Conservation (phyloP, 1,139 yeast species). For the Suzukiozyma palmioleophila region DNA sequence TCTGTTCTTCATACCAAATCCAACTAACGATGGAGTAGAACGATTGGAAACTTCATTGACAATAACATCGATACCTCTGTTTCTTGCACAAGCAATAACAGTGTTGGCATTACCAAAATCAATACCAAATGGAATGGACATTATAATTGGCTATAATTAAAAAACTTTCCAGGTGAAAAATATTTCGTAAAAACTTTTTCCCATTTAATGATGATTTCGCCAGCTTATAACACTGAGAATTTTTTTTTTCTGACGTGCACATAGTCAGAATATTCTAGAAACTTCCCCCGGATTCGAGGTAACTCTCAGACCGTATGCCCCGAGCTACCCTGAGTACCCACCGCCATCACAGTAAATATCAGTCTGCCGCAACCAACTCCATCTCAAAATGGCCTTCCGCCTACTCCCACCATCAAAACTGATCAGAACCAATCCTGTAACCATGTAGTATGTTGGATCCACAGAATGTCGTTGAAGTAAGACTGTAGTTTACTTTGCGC, state of each 20-base stretch:
- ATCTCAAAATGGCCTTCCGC: too few species aligned
- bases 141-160: constrained; percentile 8
- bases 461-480: too few species aligned
- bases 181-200: too few species aligned
- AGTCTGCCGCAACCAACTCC: too few species aligned
- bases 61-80: constrained; percentile 96
- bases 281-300: not conserved
- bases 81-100: constrained; percentile 95
- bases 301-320: not conserved
- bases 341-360: too few species aligned
- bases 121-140: constrained; percentile 89
- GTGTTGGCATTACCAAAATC: constrained; percentile 96
- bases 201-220: not conserved
- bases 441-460: too few species aligned
- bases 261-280: not conserved
- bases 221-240: not conserved
- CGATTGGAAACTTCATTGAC: constrained; percentile 99
- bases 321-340: too few species aligned
- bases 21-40: constrained; percentile 91
- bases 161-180: constrained; percentile 5
- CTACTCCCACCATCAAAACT: too few species aligned
- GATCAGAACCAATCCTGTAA: too few species aligned
- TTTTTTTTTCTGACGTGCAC: not conserved
- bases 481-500: too few species aligned
- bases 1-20: constrained; percentile 87